These are phyloP conservation scores for Davidsoniella eucalypti DNA, from an alignment of 2,329 filamentous ascomycete genomes.

Conservation along the genomic window DNA sequence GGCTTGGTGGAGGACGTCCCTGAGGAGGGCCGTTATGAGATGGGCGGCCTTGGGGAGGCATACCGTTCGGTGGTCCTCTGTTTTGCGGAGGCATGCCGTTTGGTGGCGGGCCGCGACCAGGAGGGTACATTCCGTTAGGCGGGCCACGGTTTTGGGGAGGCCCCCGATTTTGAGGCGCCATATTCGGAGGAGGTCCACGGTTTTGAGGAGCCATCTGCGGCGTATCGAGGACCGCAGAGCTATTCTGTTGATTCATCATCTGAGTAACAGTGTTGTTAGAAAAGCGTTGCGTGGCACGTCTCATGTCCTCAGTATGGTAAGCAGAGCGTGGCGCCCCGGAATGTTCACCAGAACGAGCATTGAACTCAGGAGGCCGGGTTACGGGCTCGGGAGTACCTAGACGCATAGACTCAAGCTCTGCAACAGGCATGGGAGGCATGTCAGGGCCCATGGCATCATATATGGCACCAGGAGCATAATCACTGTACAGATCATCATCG, in stretches of 20 bases:
- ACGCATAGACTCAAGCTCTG: slow-evolving; percentile 36
- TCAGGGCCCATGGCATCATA: slow-evolving; percentile 12
- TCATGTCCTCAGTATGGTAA: slow-evolving; percentile 59
- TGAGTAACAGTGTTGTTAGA: slow-evolving; percentile 70
- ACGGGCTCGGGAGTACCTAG: slow-evolving; percentile 61
- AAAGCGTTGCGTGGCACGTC: slow-evolving; percentile 67
- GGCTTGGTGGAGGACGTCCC: neutral
- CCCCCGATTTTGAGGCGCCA: neutral
- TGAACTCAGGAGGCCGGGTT: slow-evolving; percentile 59
- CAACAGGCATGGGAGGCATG: slow-evolving; percentile 23
- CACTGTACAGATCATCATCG: neutral
- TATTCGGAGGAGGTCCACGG: neutral
- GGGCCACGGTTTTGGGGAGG: neutral
- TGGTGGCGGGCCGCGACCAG: neutral
- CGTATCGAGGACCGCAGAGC: neutral
- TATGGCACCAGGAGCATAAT: slow-evolving; percentile 10
- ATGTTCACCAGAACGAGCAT: slow-evolving; percentile 58
- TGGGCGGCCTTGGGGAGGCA: neutral
- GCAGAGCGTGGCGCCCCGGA: slow-evolving; percentile 37
- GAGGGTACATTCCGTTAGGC: slow-evolving; percentile 1
- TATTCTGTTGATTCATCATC: slow-evolving; percentile 18
- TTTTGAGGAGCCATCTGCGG: neutral
- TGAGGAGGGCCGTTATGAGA: neutral
- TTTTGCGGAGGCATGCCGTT: slow-evolving; percentile 1
- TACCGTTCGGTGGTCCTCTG: neutral